Percentiles rank a stretch among this genome's conserved stretches.
Conservation (phyloP, 495 filamentous ascomycete species). For the Penicillium desertorum region DNA sequence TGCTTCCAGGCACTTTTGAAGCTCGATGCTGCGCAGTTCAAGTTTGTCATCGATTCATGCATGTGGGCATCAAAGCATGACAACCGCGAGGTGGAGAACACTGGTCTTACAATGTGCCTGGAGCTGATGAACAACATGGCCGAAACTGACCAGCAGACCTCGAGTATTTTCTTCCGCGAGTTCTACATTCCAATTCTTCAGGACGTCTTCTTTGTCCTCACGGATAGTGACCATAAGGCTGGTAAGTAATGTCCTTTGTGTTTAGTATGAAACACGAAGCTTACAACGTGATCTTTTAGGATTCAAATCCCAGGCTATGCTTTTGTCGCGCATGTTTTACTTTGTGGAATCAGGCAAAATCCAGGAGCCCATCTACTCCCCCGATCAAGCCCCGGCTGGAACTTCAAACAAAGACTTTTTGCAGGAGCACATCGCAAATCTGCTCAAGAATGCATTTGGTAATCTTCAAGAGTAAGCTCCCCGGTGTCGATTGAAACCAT, state of each 20-base stretch:
- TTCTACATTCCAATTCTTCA: slow-evolving; percentile 95
- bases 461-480: slow-evolving; percentile 85
- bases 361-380: slow-evolving; percentile 80
- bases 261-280: not conserved
- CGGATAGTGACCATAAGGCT: slow-evolving; percentile 96
- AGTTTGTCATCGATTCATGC: slow-evolving; percentile 98
- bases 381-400: slow-evolving; percentile 76
- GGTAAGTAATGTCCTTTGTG: slow-evolving; percentile 44
- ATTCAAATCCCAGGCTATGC: slow-evolving; percentile 93
- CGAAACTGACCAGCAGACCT: slow-evolving; percentile 80
- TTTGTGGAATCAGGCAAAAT: slow-evolving; percentile 85
- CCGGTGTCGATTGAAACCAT: not conserved
- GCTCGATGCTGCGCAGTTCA: slow-evolving; percentile 93
- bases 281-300: slow-evolving; percentile 42
- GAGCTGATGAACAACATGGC: slow-evolving; percentile 98
- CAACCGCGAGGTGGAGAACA: slow-evolving; percentile 95
- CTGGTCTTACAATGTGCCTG: slow-evolving; percentile 98
- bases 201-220: slow-evolving; percentile 97
- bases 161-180: slow-evolving; percentile 93
- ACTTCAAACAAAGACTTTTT: slow-evolving; percentile 90
- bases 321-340: slow-evolving; percentile 94
- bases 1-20: slow-evolving; percentile 94
- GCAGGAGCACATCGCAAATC: slow-evolving; percentile 73
- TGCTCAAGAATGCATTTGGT: slow-evolving; percentile 89
- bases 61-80: slow-evolving; percentile 99